Conservation (phyloP, 106 monocot species). For the Dendrobium chrysotoxum region DNA sequence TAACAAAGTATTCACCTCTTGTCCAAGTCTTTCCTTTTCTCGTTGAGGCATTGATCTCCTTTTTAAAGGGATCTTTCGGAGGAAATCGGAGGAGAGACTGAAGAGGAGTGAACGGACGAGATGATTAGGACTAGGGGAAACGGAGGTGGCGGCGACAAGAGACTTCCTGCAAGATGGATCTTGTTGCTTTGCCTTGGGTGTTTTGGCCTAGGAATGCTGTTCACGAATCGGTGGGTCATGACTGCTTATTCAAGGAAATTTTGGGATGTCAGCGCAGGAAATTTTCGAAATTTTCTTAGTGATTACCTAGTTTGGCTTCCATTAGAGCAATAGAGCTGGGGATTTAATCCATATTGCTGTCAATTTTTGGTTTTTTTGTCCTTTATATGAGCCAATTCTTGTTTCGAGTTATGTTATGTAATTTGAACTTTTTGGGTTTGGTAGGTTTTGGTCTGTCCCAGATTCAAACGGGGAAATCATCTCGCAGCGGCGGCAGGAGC, state of each 20-base stretch:
- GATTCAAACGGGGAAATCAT: conserved; percentile 29
- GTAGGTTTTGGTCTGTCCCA: conserved; percentile 31
- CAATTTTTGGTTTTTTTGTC: background rate
- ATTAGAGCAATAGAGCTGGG: background rate
- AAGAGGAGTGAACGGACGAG: background rate
- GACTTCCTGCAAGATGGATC: conserved; percentile 34
- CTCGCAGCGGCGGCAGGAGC: conserved; percentile 44
- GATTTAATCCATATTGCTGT: background rate
- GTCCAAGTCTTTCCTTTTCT: background rate
- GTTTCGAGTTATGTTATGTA: too few relatives aligned
- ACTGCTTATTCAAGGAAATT: background rate
- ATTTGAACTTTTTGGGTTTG: conserved; percentile 5
- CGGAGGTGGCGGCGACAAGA: conserved; percentile 21
- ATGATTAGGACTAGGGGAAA: conserved; percentile 12
- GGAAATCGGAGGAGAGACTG: background rate
- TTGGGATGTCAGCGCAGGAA: background rate
- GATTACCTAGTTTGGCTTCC: background rate
- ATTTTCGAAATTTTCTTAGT: background rate
- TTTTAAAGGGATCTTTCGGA: background rate
- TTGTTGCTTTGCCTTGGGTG: conserved; percentile 30
- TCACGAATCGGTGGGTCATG: conserved; percentile 37
- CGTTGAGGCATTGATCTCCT: background rate
- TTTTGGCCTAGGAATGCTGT: conserved; percentile 60
- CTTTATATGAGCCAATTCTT: background rate
- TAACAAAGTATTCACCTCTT: background rate